A percentile compares a stretch with the other conserved stretches of the same genome.
Evolutionary conservation across 768 basidiomycete genomes (phyloP).

Genomic region (Lactarius trivialis): DNA sequence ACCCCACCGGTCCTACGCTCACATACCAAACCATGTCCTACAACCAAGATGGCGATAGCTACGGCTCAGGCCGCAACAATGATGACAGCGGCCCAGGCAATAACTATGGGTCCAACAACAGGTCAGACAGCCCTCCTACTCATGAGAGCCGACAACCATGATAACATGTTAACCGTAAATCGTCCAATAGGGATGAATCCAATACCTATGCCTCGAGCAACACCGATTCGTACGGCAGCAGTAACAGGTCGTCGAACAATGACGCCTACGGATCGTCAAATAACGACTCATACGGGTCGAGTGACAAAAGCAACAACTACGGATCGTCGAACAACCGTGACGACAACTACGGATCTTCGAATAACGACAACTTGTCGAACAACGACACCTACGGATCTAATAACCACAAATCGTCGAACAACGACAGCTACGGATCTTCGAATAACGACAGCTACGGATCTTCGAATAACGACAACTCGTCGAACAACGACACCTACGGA

Average conservation of each 20-base stretch:
- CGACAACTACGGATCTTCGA: background rate
- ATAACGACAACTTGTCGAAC: constrained; percentile 19
- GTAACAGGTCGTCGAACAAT: constrained; percentile 18
- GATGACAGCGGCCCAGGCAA: background rate
- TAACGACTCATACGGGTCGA: constrained; percentile 20
- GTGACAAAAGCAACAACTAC: background rate
- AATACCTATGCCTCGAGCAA: background rate
- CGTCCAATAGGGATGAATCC: background rate
- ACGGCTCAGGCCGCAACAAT: constrained; percentile 7
- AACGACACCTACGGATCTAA: constrained; percentile 25
- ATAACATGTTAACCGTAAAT: background rate
- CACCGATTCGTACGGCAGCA: constrained; percentile 6
- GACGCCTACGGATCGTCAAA: constrained; percentile 23
- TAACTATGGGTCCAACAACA: background rate
- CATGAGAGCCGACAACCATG: background rate
- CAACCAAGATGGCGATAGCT: constrained; percentile 13
- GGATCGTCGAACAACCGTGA: background rate
- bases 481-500: background rate
- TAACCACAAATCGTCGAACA: no score
- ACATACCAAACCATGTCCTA: constrained; percentile 15
- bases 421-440: constrained; percentile 27
- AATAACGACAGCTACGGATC: constrained; percentile 26
- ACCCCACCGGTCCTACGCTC: background rate
- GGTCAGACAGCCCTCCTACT: background rate
- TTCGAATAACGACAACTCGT: constrained; percentile 21